These are phyloP conservation scores for Raddia guianensis DNA, from an alignment of 176 grass and related monocot genomes.

Conservation along the genomic window DNA sequence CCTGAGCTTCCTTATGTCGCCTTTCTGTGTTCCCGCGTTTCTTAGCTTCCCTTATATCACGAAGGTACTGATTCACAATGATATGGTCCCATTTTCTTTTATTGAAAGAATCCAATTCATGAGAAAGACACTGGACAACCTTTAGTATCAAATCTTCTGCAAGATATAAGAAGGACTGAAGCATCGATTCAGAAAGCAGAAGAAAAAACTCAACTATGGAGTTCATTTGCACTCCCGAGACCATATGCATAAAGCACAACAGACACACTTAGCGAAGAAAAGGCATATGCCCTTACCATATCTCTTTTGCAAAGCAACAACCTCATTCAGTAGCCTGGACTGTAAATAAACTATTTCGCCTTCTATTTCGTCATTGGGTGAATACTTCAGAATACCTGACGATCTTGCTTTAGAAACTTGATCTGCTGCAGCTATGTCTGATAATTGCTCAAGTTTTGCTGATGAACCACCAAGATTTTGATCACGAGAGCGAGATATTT, in stretches of 20 bases:
- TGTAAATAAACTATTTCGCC: slow-evolving; percentile 90
- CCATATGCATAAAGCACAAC: background rate
- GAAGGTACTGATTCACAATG: slow-evolving; percentile 89
- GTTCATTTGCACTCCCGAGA: slow-evolving; percentile 9
- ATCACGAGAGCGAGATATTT: slow-evolving; percentile 10
- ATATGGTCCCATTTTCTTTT: slow-evolving; percentile 93
- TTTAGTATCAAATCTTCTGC: slow-evolving; percentile 79
- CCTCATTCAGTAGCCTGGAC: slow-evolving; percentile 68
- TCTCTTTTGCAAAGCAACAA: slow-evolving; percentile 58
- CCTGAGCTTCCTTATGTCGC: slow-evolving; percentile 97
- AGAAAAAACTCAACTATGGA: slow-evolving; percentile 40
- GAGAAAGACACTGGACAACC: slow-evolving; percentile 70
- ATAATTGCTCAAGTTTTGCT: slow-evolving; percentile 28
- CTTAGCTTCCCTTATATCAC: slow-evolving; percentile 92
- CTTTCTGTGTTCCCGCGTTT: slow-evolving; percentile 90
- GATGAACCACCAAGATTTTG: slow-evolving; percentile 16
- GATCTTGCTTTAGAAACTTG: slow-evolving; percentile 59
- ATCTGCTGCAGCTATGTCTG: slow-evolving; percentile 47
- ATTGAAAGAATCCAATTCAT: slow-evolving; percentile 64
- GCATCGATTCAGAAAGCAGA: slow-evolving; percentile 54
- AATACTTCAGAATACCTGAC: slow-evolving; percentile 63
- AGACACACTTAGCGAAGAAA: background rate
- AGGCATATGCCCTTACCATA: slow-evolving; percentile 58
- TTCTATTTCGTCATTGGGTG: slow-evolving; percentile 92
- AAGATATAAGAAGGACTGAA: slow-evolving; percentile 53